These are phyloP conservation scores for Tetrastigma voinierianum DNA, from an alignment of 164 flowering plant species.

Conservation along the genomic window DNA sequence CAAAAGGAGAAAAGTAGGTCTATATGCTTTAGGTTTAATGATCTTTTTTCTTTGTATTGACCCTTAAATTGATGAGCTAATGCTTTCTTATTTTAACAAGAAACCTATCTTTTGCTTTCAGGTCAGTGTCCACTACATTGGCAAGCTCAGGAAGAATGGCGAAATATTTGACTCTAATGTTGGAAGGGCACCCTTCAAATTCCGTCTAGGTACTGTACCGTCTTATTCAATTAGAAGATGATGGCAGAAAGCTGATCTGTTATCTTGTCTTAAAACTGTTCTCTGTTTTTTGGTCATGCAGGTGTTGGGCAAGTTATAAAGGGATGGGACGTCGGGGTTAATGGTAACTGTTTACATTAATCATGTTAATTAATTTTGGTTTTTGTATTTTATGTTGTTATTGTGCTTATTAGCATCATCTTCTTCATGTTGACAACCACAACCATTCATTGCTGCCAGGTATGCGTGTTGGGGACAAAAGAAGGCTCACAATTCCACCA, in stretches of 20 bases:
- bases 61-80: too few relatives aligned
- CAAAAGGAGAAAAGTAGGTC: too few relatives aligned
- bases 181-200: constrained; percentile 69
- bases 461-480: constrained; percentile 94
- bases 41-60: too few relatives aligned
- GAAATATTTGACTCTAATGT: constrained; percentile 78
- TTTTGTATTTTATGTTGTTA: not conserved
- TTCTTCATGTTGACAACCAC: not conserved
- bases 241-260: not conserved
- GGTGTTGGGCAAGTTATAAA: constrained; percentile 82
- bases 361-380: not conserved
- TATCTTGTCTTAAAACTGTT: not conserved
- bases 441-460: constrained; percentile 38
- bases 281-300: constrained; percentile 24
- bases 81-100: too few relatives aligned
- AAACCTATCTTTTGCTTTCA: constrained; percentile 26
- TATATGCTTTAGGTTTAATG: too few relatives aligned
- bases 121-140: constrained; percentile 81
- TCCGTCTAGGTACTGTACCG: constrained; percentile 68
- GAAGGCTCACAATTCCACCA: constrained; percentile 92
- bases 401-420: not conserved
- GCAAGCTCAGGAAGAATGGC: constrained; percentile 80
- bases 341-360: constrained; percentile 40
- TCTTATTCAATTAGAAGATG: not conserved
- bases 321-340: constrained; percentile 95